These are phyloP conservation scores for Termitomyces titanicus DNA, from an alignment of 768 basidiomycete genomes.

Conservation along the genomic window DNA sequence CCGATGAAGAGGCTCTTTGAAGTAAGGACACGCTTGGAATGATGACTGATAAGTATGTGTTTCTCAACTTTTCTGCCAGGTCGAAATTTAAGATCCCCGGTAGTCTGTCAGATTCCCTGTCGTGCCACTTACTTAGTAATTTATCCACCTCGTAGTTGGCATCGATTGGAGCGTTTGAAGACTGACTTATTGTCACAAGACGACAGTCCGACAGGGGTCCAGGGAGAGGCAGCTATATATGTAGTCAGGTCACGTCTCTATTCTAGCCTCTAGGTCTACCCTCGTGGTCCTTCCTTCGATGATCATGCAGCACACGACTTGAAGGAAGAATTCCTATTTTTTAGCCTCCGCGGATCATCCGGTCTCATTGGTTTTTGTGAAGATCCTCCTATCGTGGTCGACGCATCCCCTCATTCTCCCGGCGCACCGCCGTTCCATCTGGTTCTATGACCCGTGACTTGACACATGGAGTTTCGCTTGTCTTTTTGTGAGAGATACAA, in stretches of 20 bases:
- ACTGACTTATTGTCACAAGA: too few species aligned
- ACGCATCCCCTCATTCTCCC: neutral
- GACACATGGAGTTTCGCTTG: neutral
- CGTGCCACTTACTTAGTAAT: neutral
- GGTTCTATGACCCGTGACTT: neutral
- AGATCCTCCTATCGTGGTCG: neutral
- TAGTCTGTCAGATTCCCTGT: neutral
- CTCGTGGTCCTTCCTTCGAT: neutral
- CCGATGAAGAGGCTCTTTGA: constrained; percentile 1
- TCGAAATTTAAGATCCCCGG: neutral
- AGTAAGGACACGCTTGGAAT: neutral
- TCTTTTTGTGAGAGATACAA: neutral
- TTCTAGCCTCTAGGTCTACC: neutral
- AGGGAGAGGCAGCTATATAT: neutral
- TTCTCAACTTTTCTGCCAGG: neutral
- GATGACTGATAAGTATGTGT: neutral
- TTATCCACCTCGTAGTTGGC: neutral
- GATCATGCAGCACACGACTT: neutral
- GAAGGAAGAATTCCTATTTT: neutral
- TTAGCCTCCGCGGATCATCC: neutral
- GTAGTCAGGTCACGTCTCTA: neutral
- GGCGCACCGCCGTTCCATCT: neutral
- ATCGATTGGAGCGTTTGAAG: too few species aligned
- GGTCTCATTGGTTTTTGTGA: neutral
- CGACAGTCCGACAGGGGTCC: too few species aligned